phyloP scores from a whole-genome alignment of 208 protist genomes.

The Crithidia thermophila region DNA sequence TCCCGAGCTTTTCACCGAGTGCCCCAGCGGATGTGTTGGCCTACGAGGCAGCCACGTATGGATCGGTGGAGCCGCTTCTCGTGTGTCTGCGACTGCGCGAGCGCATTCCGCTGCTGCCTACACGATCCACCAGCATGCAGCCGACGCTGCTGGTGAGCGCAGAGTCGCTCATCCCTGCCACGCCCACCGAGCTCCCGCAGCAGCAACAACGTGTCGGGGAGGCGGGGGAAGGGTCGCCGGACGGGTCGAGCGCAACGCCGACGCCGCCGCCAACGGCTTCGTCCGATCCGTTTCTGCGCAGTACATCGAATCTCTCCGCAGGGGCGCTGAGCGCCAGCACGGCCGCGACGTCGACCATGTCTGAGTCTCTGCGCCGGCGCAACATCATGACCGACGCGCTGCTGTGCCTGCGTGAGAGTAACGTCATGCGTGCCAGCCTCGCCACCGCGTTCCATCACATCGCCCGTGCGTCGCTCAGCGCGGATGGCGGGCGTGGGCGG shows the following conservation, averaged over 20 bases:
- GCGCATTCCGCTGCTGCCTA: slow-evolving; percentile 19
- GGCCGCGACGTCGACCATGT: background rate
- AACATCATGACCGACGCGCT: slow-evolving; percentile 12
- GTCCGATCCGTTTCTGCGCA: background rate
- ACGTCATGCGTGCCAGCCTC: slow-evolving; percentile 5
- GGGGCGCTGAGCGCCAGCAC: slow-evolving; percentile 3
- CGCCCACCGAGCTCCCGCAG: too few species aligned
- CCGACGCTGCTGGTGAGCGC: slow-evolving; percentile 19
- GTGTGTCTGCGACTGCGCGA: slow-evolving; percentile 13
- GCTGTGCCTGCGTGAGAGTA: slow-evolving; percentile 7
- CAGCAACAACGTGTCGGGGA: background rate
- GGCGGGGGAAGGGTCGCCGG: background rate
- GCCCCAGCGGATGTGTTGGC: slow-evolving; percentile 5
- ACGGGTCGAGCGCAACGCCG: background rate
- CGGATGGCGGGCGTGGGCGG: background rate
- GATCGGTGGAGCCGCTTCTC: slow-evolving; percentile 2
- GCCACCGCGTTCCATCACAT: slow-evolving; percentile 13
- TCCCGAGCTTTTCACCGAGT: background rate
- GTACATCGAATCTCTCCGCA: slow-evolving; percentile 1
- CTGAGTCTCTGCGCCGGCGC: background rate
- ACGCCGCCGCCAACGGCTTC: background rate
- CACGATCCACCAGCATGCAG: background rate
- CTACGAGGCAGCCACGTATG: slow-evolving; percentile 14
- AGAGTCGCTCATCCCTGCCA: slow-evolving; percentile 1
- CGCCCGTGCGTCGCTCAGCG: background rate